phyloP scores from a whole-genome alignment of 1,284 basidiomycete genomes.

The Tilletia walkeri region DNA sequence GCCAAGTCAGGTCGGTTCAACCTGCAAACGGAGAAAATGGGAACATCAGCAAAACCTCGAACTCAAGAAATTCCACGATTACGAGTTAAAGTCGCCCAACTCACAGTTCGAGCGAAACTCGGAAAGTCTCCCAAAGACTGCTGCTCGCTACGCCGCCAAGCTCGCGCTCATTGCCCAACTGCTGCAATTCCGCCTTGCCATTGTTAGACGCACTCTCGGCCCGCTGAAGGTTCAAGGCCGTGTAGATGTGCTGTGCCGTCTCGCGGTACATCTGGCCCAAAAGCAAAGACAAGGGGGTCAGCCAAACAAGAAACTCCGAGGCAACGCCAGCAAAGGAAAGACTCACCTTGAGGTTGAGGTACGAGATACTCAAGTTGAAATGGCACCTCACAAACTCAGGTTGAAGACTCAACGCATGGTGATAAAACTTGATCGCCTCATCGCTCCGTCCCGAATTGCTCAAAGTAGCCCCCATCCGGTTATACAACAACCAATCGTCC shows the following conservation, averaged over 20 bases:
- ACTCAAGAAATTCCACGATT: background rate
- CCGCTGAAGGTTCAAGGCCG: slow-evolving; percentile 48
- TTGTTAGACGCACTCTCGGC: slow-evolving; percentile 23
- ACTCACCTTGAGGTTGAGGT: slow-evolving; percentile 46
- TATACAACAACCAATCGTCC: slow-evolving; percentile 91
- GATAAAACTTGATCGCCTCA: slow-evolving; percentile 85
- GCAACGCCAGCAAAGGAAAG: background rate
- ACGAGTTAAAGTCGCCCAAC: background rate
- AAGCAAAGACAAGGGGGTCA: background rate
- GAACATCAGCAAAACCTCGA: background rate
- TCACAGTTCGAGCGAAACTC: slow-evolving; percentile 47
- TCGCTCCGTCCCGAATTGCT: slow-evolving; percentile 78
- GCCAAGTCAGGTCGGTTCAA: slow-evolving; percentile 49
- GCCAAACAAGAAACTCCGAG: background rate
- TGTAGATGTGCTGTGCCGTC: slow-evolving; percentile 52
- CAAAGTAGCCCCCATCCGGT: slow-evolving; percentile 91
- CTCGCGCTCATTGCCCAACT: slow-evolving; percentile 17
- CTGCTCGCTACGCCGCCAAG: slow-evolving; percentile 29
- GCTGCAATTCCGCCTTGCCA: slow-evolving; percentile 30
- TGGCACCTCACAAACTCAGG: slow-evolving; percentile 79
- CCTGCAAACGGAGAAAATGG: background rate
- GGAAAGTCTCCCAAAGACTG: slow-evolving; percentile 51
- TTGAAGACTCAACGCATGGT: slow-evolving; percentile 81
- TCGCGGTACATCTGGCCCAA: slow-evolving; percentile 44
- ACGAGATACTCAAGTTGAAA: slow-evolving; percentile 51